Evolutionary conservation across 371 early-diverging fungal genomes (phyloP), one percentile per base, ranked within the genome.

Genomic region (Mucor sp.): DNA sequence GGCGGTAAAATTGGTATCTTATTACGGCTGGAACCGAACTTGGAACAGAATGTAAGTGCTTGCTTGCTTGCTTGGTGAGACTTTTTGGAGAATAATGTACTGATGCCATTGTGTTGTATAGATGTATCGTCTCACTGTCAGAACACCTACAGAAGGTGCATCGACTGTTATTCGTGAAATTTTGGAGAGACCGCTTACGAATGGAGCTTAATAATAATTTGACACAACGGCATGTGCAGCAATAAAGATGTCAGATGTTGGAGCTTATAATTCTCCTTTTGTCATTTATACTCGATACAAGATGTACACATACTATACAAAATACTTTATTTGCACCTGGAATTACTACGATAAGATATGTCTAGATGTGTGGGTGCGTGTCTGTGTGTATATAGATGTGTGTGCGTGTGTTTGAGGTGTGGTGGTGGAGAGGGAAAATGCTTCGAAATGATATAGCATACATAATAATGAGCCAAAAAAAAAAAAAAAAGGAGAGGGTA

Each of bases 1-100:
- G 81, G 79, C 19, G 96, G 96, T 41, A 94, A 95, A 71, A 90
- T 96, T 62, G 99, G 99, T 32, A 93, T 93, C 70, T 83, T 99
- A 68, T 71, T 95, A 71, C 85, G 99, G 50, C 70, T 97, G 37
- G 99, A 99, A 76, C 90, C 93, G 5, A 97, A 95, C 75, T 68
- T 87, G 44, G 91, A 94, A 19, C 93, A 95, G 53, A 89, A 94
- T 86, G 96, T 96, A 89, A 76, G 84, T 77, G 19, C 17, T 27
- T 60, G n/a, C n/a, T n/a, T n/a, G n/a, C 68, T 27, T 14, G 28
- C 19, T 19, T 25, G 33, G 6, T 5, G 11, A 30, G 30, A 30
- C 6, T 1, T 1, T 25, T 25, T 37, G 28, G 30, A 59, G 1
- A n/a, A 35, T 32, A 19, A 8, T 12, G 19, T 23, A 35, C 58